Base-by-base conservation (phyloP, 2,329 filamentous ascomycete genomes). In the Botrytis elliptica region DNA sequence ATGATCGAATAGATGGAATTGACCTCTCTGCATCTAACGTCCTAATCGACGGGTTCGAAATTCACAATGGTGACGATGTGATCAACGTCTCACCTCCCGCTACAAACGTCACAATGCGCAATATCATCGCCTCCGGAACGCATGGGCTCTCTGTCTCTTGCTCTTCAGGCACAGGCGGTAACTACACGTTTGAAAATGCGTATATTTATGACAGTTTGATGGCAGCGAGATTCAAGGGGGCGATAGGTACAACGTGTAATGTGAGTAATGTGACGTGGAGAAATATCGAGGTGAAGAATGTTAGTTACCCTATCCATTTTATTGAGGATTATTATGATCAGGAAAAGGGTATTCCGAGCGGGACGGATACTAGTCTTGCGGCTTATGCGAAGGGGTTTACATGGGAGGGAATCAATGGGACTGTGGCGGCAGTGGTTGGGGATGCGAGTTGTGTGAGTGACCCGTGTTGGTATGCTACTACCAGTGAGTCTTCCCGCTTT, bases 61-160 rank as follows among this genome's bases (percentile, higher is more conserved):
- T 72, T 40, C 70, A 72, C 46, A 72, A 72, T 29, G 70, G 70
- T 22, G 70, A 72, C 20, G 70, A 66, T 25, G 38, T 67, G n/a
- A 72, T 72, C n/a, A 72, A 72, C 38, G 10, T 72, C 12, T 67
- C 46, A 2, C 70, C 70, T 8, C 70, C 70, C 1, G 25, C 70
- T 2, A n/a, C 44, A 22, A 72, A 72, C 29, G 60, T 72, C 25
- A 72, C 60, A 2, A 49, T 72, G 9, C 71, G 71, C 63, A 69
- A 72, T 1, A 9, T 72, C 40, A 42, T 72, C 64, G 64, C 71
- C 25, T 72, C 71, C 1, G 64, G 64, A 8, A 69, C 71, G 6
- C 71, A 69, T 29, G 64, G 71, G 9, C 63, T 72, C 6, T 60
- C 49, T n/a, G 52, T 72, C 25, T 72, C 71, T 5, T 72, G 71